These are phyloP conservation scores for Diaporthe capsici DNA, from an alignment of 2,329 filamentous ascomycete species.

Conservation along the genomic window DNA sequence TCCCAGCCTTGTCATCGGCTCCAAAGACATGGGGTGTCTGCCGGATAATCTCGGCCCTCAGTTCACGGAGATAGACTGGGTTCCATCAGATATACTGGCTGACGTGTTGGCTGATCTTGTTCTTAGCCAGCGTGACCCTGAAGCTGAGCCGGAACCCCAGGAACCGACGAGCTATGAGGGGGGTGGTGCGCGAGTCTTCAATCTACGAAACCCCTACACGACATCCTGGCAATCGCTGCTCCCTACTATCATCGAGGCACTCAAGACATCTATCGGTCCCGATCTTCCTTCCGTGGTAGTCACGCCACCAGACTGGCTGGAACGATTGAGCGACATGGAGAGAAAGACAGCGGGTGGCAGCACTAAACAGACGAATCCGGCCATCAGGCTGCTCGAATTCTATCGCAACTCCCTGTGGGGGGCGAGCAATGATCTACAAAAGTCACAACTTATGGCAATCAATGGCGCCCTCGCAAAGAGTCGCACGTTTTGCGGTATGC, in stretches of 20 bases:
- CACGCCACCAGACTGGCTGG: slow-evolving; percentile 41
- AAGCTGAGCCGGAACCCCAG: background rate
- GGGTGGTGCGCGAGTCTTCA: slow-evolving; percentile 42
- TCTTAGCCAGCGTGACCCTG: background rate
- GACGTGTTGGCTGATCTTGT: slow-evolving; percentile 5
- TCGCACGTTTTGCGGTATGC: slow-evolving; percentile 46
- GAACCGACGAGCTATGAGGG: too few species aligned
- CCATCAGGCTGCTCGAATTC: slow-evolving; percentile 50
- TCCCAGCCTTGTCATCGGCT: slow-evolving; percentile 27
- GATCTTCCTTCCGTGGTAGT: background rate
- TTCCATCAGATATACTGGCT: slow-evolving; percentile 25
- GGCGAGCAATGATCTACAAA: slow-evolving; percentile 1
- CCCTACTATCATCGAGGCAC: slow-evolving; percentile 43
- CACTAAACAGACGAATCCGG: slow-evolving; percentile 46
- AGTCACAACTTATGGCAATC: slow-evolving; percentile 15
- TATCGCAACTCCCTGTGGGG: slow-evolving; percentile 45
- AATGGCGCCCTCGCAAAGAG: slow-evolving; percentile 41
- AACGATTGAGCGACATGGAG: slow-evolving; percentile 6
- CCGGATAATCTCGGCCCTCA: slow-evolving; percentile 3
- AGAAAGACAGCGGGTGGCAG: slow-evolving; percentile 26
- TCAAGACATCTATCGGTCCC: background rate
- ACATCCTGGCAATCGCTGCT: slow-evolving; percentile 45
- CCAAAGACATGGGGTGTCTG: slow-evolving; percentile 2
- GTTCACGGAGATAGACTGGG: slow-evolving; percentile 25
- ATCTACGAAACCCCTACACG: slow-evolving; percentile 48